Base-by-base conservation (phyloP, 2,329 filamentous ascomycete genomes). In the Tolypocladium album region DNA sequence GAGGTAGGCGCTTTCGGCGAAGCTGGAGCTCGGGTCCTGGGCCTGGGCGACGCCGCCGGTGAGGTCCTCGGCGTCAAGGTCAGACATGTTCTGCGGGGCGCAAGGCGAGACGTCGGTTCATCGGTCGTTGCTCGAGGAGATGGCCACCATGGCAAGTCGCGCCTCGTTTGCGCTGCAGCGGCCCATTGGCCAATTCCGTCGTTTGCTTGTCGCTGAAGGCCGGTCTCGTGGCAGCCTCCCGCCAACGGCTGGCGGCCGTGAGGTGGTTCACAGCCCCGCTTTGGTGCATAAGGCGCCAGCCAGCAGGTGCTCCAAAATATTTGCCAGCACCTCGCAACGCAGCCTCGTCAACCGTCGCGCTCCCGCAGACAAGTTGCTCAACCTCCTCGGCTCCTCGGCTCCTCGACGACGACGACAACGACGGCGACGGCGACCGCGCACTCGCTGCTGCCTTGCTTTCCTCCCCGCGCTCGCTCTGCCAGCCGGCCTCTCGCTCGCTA, bases 1-100 rank as follows among this genome's bases (percentile, higher is more conserved):
- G 59, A 89, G 75, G 61, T 82, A 78, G 4, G 85, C 83, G 61
- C 79, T 76, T 61, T 86, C 82, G 55, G 83, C 74, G 68, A 88
- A 83, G 64, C 67, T 64, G 36, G 67, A 61, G 56, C 65, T 64
- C 15, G 67, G 63, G 56, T 71, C 68, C 22, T 62, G 66, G 55
- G 65, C 64, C 60, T 62, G 58, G 56, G 61, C 63, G 39, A 65
- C 62, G 45, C 64, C 12, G 47, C 47, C 59, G 55, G 68, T 64
- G 58, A 67, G 63, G 45, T 63, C 64, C 53, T 68, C 67, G 12
- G 64, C 58, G 22, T 63, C 64, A 52, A 61, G 60, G 59, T 63
- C 66, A 50, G 66, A 59, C 67, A 67, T 67, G 20, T 42, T 56
- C 45, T 15, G 15, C 17, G 47, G 47, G 24, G 47, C 27, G 47